Conservation (phyloP, 345 rosid species). For the Trapa bicornis region DNA sequence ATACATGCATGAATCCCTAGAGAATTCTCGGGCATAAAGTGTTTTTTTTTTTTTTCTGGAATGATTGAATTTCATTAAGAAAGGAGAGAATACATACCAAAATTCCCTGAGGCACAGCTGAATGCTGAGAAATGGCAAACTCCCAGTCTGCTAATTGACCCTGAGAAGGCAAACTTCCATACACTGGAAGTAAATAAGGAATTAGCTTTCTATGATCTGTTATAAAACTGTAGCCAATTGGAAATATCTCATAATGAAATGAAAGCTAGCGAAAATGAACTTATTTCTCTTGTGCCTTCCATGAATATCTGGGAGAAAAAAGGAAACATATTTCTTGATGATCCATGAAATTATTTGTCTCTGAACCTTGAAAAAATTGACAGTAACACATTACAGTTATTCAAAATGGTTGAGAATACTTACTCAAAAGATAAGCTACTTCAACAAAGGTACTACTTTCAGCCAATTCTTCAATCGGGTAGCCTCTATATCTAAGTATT, state of each 20-base stretch:
- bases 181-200: slow-evolving; percentile 33
- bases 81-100: slow-evolving; percentile 30
- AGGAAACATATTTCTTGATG: background rate
- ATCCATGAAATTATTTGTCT: background rate
- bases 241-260: background rate
- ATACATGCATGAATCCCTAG: background rate
- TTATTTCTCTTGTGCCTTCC: background rate
- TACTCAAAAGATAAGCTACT: slow-evolving; percentile 63
- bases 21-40: background rate
- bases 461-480: slow-evolving; percentile 76
- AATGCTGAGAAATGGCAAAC: slow-evolving; percentile 83
- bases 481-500: slow-evolving; percentile 70
- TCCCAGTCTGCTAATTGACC: slow-evolving; percentile 90
- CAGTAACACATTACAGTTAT: background rate
- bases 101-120: slow-evolving; percentile 91
- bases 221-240: background rate
- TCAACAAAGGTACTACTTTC: slow-evolving; percentile 61
- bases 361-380: background rate
- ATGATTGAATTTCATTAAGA: background rate
- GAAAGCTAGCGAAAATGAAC: background rate
- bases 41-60: background rate
- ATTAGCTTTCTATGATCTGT: background rate
- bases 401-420: slow-evolving; percentile 6
- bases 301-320: background rate
- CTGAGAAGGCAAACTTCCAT: slow-evolving; percentile 73